Conservation (phyloP, 2,329 filamentous ascomycete genomes). For the Taxawa tesnikishii region DNA sequence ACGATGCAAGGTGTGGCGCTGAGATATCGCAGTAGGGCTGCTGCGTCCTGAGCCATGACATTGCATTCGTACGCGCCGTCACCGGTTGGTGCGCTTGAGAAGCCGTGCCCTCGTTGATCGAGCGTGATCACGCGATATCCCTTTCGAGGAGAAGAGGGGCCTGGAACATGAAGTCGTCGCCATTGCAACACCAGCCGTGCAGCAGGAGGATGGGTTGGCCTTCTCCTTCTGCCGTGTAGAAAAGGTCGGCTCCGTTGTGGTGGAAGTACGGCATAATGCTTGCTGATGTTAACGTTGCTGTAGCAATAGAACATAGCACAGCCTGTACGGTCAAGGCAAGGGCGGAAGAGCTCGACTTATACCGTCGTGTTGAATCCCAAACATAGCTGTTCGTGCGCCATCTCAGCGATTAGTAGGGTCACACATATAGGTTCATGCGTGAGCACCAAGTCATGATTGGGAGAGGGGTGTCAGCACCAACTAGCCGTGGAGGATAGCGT, state of each 20-base stretch:
- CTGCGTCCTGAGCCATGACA: slow-evolving; percentile 8
- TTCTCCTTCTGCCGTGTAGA: background rate
- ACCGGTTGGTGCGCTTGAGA: slow-evolving; percentile 8
- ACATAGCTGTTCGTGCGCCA: too few relatives aligned
- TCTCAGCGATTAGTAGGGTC: too few relatives aligned
- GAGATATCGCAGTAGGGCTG: slow-evolving; percentile 7
- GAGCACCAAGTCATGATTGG: too few relatives aligned
- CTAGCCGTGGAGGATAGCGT: too few relatives aligned
- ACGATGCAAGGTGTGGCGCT: background rate
- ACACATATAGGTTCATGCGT: too few relatives aligned
- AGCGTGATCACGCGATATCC: slow-evolving; percentile 9
- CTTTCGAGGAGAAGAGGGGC: slow-evolving; percentile 10
- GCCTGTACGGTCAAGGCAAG: too few relatives aligned
- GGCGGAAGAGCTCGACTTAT: too few relatives aligned
- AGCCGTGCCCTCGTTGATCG: slow-evolving; percentile 14
- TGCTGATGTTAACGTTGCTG: too few relatives aligned
- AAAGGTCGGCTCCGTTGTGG: background rate
- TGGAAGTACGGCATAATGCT: background rate
- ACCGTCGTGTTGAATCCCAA: too few relatives aligned
- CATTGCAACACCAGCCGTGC: slow-evolving; percentile 27
- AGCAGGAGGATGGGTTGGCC: background rate
- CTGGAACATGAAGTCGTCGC: slow-evolving; percentile 13
- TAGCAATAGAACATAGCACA: too few relatives aligned
- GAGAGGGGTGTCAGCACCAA: too few relatives aligned
- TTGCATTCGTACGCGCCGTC: slow-evolving; percentile 6